Evolutionary conservation across 2,329 filamentous ascomycete genomes (phyloP).

Genomic region (Sarocladium strictum): DNA sequence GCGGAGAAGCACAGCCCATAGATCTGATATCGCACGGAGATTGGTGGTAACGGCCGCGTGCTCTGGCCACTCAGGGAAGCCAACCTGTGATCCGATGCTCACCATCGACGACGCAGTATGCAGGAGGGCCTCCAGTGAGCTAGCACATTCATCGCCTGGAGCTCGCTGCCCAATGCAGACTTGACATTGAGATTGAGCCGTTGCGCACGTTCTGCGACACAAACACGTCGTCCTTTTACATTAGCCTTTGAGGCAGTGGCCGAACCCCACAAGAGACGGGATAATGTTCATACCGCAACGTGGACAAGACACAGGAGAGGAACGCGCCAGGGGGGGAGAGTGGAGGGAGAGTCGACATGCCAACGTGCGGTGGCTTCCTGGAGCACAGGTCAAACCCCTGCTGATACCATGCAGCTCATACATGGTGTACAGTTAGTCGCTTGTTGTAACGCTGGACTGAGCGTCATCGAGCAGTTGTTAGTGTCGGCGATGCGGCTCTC

Average conservation of each 20-base stretch:
- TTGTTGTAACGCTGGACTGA: not conserved
- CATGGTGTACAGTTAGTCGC: not conserved
- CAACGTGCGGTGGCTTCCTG: not conserved
- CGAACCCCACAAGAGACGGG: not conserved
- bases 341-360: slow-evolving; percentile 1
- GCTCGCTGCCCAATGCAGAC: no score
- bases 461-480: not conserved
- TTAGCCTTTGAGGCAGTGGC: not conserved
- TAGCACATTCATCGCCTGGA: no score
- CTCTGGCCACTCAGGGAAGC: not conserved
- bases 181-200: no score
- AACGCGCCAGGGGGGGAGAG: not conserved
- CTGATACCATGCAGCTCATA: not conserved
- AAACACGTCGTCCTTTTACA: not conserved
- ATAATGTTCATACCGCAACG: not conserved
- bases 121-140: not conserved
- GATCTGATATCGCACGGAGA: not conserved
- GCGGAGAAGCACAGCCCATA: not conserved
- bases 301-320: not conserved
- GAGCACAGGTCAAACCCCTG: not conserved
- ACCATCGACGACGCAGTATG: not conserved
- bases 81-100: not conserved
- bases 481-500: not conserved
- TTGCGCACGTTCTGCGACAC: not conserved
- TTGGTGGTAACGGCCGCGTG: not conserved